Evolutionary conservation across 2,329 filamentous ascomycete species (phyloP).

Genomic region (Sarocladium oryzae): DNA sequence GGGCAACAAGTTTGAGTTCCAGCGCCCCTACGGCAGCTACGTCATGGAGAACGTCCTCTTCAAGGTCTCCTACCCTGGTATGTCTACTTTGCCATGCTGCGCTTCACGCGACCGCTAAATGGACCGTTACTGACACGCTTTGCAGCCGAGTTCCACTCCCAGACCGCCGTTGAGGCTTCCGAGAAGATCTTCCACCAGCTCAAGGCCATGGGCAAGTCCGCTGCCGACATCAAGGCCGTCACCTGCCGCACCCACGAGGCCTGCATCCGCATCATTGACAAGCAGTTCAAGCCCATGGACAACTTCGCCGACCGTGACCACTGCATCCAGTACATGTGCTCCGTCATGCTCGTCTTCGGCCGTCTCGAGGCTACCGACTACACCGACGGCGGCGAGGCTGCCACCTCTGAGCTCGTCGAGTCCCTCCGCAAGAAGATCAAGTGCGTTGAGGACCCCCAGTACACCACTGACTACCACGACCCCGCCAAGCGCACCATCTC

Average conservation of each 20-base stretch:
- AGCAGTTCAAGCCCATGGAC: conserved; percentile 99
- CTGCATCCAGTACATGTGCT: conserved; percentile 99
- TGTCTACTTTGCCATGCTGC: conserved; percentile 26
- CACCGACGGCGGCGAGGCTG: conserved; percentile 85
- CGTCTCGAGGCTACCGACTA: conserved; percentile 93
- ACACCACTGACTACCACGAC: conserved; percentile 93
- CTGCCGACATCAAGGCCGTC: conserved; percentile 86
- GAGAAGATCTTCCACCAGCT: conserved; percentile 82
- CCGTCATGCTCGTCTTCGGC: conserved; percentile 92
- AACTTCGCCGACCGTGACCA: conserved; percentile 99
- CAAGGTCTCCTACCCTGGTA: conserved; percentile 97
- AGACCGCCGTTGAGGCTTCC: conserved; percentile 93
- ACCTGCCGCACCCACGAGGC: conserved; percentile 97
- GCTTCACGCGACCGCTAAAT: neutral
- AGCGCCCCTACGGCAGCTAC: conserved; percentile 93
- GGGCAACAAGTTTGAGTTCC: conserved; percentile 93
- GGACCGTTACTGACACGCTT: neutral
- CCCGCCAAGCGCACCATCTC: conserved; percentile 90
- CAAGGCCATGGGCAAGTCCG: conserved; percentile 78
- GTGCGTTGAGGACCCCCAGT: conserved; percentile 93
- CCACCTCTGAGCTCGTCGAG: conserved; percentile 83
- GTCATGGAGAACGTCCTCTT: conserved; percentile 99
- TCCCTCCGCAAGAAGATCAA: conserved; percentile 87
- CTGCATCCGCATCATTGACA: conserved; percentile 98
- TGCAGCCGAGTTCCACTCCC: conserved; percentile 88